Percentiles rank a stretch among this genome's conserved stretches.
Evolutionary conservation across 805 yeast genomes (phyloP).

Genomic region (Ogataea henricii): DNA sequence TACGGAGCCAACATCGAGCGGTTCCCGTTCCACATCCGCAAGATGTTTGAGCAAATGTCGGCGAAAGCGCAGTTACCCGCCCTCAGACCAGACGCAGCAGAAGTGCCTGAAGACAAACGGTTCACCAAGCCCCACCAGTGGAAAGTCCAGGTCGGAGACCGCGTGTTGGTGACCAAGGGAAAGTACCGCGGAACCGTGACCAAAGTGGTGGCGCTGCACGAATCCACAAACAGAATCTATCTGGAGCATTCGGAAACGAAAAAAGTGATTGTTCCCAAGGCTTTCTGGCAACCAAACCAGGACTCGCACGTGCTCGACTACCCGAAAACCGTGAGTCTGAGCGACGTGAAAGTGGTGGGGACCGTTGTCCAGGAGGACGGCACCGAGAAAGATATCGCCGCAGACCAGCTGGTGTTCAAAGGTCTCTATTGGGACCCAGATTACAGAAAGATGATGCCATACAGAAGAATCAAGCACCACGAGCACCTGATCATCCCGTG

Average conservation of each 20-base stretch:
- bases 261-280: conserved; percentile 67
- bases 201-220: conserved; percentile 58
- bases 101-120: conserved; percentile 35
- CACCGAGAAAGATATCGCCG: conserved; percentile 67
- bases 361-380: conserved; percentile 72
- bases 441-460: conserved; percentile 72
- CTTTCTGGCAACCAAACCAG: conserved; percentile 72
- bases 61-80: conserved; percentile 36
- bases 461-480: conserved; percentile 72
- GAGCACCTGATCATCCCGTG: conserved; percentile 78
- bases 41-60: conserved; percentile 33
- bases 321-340: conserved; percentile 62
- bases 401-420: conserved; percentile 66
- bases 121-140: conserved; percentile 52
- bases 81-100: conserved; percentile 27
- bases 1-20: conserved; percentile 34
- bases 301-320: conserved; percentile 67
- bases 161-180: conserved; percentile 73
- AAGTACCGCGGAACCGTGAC: conserved; percentile 73
- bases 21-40: conserved; percentile 31
- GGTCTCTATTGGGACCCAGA: conserved; percentile 75
- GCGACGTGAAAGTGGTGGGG: conserved; percentile 74
- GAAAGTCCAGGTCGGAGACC: conserved; percentile 72
- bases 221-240: conserved; percentile 61
- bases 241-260: conserved; percentile 70